Base-by-base conservation (phyloP, 2,329 filamentous ascomycete genomes). In the Kalaharituber pfeilii region DNA sequence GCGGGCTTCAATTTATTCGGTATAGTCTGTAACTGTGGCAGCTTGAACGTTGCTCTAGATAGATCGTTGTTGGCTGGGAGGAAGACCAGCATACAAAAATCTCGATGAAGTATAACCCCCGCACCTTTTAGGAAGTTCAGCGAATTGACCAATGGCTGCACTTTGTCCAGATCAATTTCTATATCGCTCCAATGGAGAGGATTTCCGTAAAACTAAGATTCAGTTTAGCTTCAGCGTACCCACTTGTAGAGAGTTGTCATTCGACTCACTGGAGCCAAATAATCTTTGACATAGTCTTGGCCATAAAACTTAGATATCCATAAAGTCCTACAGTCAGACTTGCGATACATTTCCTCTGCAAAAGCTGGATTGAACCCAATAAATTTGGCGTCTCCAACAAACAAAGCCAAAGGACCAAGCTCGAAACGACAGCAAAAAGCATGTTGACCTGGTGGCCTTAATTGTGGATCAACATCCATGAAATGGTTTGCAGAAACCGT, bases 1-100 rank as follows among this genome's bases (percentile, higher is more conserved):
- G 56, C 22, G 20, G 54, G 56, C 29, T 59, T 53, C 11, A 44
- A 36, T 53, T 57, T 57, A 25, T 20, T 25, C 2, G 42, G 11
- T 22, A 13, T 5, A 13, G 42, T 13, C 22, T 11, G 18, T 27
- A 59, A 52, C 49, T 57, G 51, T 9, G 56, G 57, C 26, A 55
- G 51, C 50, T 59, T 56, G 42, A 63, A 62, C 18, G 61, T 45
- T 25, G 45, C 45, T 24, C 56, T 55, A 39, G 15, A 13, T 11
- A 63, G 55, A 25, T 55, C 58, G 11, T 62, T 57, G 22, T 56
- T 60, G 24, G 57, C 55, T 4, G 62, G 58, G 42, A 57, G 60
- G 30, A 62, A 62, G 28, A 63, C 30, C 9, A 62, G 52, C 28
- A 63, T 53, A 28, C 59, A 60, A 25, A 62, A 63, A 27, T 51